Evolutionary conservation across 352 stramenopile genomes (phyloP), one percentile per base, ranked within the genome.

Genomic region (Globisporangium irregulare): DNA sequence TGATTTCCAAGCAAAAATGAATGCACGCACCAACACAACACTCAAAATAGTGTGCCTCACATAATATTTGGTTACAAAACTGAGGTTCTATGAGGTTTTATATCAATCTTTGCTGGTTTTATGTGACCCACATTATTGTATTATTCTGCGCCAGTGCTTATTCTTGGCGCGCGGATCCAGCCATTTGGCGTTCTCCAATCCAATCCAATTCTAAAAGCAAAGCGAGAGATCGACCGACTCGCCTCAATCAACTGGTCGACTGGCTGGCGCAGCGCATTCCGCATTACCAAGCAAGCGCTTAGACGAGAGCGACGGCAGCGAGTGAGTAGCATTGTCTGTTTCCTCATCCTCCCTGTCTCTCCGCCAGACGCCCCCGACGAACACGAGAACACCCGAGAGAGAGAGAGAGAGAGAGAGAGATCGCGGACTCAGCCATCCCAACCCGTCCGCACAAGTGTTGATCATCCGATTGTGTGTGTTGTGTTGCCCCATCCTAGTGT

Each of bases 401-500:
- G 22, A 41, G n/a, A 65, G 24, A 55, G 3, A 34, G 32, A 51
- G 22, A 22, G n/a, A 34, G 14, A 38, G 34, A n/a, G 38, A 41
- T 43, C 43, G 41, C 36, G 4, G 12, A 59, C 34, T 32, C 25
- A 41, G 9, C 48, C 48, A 55, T 15, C n/a, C 20, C 46, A 54
- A 18, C 22, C 50, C 43, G 59, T 34, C 55, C 55, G 20, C 56
- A 48, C 29, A 22, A 61, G 48, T 54, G 24, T 66, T 66, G 60
- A 58, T 66, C 43, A 56, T 55, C 41, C 60, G 41, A 48, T 66
- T 66, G 41, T 66, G 60, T 66, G 60, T 66, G 60, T 66, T 66
- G 60, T 66, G 60, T 64, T 64, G 58, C 55, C 54, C 58, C 58
- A 65, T 58, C 60, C 27, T 66, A 66, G 60, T 66, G 60, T 48